Percentiles rank a stretch among this genome's conserved stretches.
Evolutionary conservation across 192 early-diverging fungal genomes (phyloP).

Genomic region (Coemansia sp.): DNA sequence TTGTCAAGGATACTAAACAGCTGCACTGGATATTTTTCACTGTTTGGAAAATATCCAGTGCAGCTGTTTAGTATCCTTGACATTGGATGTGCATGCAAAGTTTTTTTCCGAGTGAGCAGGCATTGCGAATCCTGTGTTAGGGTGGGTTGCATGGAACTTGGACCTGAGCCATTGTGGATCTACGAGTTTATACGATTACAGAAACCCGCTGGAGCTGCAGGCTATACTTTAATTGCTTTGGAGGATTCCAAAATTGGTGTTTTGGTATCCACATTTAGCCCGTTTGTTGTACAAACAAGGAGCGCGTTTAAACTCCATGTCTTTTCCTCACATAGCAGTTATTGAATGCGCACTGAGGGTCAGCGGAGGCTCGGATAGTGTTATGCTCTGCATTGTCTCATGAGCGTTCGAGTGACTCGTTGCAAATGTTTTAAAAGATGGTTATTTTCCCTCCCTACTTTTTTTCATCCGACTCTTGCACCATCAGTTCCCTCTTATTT

Average conservation of each 20-base stretch:
- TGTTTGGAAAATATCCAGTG: constrained; percentile 5
- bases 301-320: constrained; percentile 8
- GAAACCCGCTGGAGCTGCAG: constrained; percentile 16
- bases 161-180: background rate
- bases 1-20: too few species aligned
- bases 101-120: background rate
- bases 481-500: too few species aligned
- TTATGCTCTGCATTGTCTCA: background rate
- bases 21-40: too few species aligned
- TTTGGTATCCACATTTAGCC: background rate
- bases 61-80: too few species aligned
- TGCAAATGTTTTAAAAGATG: background rate
- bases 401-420: background rate
- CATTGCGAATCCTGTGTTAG: background rate
- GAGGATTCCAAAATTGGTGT: too few species aligned
- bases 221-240: constrained; percentile 36
- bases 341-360: background rate
- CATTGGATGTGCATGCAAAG: constrained; percentile 2
- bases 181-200: background rate
- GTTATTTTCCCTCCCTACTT: background rate
- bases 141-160: background rate
- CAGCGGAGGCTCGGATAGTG: background rate
- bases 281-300: constrained; percentile 8
- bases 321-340: background rate
- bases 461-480: too few species aligned